These are phyloP conservation scores for Termitomyces heimii DNA, from an alignment of 768 basidiomycete genomes.

Conservation along the genomic window DNA sequence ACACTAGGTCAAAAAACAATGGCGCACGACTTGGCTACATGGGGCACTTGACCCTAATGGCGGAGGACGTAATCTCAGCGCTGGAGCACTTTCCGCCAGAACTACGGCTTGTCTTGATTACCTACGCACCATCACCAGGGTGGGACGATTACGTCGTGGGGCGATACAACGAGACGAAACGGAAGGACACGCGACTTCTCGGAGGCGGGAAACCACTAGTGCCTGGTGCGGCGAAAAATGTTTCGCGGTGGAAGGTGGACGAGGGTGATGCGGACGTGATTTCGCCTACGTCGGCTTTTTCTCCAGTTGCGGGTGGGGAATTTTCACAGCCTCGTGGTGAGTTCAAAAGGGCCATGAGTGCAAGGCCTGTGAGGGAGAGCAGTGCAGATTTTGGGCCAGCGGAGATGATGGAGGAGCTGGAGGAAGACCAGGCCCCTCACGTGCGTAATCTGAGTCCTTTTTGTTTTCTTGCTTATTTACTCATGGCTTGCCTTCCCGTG, in stretches of 20 bases:
- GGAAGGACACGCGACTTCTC: constrained; percentile 69
- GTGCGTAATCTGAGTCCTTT: constrained; percentile 23
- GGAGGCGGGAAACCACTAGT: constrained; percentile 79
- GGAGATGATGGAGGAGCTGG: constrained; percentile 37
- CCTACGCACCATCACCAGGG: constrained; percentile 63
- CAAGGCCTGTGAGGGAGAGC: constrained; percentile 38
- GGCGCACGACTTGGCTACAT: constrained; percentile 87
- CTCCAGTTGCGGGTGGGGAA: not conserved
- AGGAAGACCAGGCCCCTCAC: constrained; percentile 40
- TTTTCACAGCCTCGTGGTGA: constrained; percentile 40
- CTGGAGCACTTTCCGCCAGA: constrained; percentile 85
- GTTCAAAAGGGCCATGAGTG: constrained; percentile 44
- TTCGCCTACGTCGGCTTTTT: not conserved
- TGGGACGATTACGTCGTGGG: constrained; percentile 92
- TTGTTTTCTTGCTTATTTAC: not conserved
- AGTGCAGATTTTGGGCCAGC: constrained; percentile 65
- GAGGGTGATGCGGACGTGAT: constrained; percentile 40
- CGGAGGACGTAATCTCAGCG: constrained; percentile 90
- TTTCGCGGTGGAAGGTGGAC: constrained; percentile 62
- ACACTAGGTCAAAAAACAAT: constrained; percentile 58
- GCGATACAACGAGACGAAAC: constrained; percentile 81
- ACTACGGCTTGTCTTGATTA: constrained; percentile 55
- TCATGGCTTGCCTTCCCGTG: constrained; percentile 4
- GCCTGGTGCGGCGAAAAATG: constrained; percentile 21
- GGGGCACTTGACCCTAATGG: constrained; percentile 93